Conservation (phyloP, 495 filamentous ascomycete genomes). For the Penicillium parvum region DNA sequence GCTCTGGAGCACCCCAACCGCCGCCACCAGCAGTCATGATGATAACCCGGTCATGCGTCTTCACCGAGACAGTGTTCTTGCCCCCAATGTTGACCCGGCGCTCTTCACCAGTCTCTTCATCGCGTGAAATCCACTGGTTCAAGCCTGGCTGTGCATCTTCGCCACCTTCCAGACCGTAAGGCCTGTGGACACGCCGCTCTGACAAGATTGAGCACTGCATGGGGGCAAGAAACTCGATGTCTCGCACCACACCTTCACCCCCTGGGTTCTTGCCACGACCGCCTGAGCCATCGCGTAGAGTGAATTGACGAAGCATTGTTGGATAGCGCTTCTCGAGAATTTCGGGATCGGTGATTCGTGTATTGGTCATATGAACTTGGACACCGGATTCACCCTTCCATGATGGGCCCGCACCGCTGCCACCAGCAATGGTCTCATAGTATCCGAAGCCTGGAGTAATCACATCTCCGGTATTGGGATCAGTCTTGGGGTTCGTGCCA, state of each 20-base stretch:
- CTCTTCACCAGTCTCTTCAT: constrained; percentile 50
- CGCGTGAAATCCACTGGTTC: constrained; percentile 80
- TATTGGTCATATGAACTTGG: constrained; percentile 99
- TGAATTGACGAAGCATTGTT: constrained; percentile 79
- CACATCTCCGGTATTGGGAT: constrained; percentile 77
- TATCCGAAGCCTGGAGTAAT: constrained; percentile 82
- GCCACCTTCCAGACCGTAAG: constrained; percentile 88
- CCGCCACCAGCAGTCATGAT: constrained; percentile 55
- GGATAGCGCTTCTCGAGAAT: constrained; percentile 96
- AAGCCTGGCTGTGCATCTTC: constrained; percentile 72
- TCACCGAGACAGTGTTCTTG: constrained; percentile 90
- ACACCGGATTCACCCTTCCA: constrained; percentile 91
- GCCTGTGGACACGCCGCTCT: constrained; percentile 79
- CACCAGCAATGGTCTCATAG: constrained; percentile 96
- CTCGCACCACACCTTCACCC: constrained; percentile 85
- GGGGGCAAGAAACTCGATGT: constrained; percentile 90
- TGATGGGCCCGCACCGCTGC: constrained; percentile 76
- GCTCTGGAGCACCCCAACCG: constrained; percentile 38
- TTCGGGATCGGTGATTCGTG: constrained; percentile 91
- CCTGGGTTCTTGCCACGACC: constrained; percentile 74
- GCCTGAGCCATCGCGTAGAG: constrained; percentile 61
- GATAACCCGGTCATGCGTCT: constrained; percentile 82
- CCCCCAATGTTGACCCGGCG: constrained; percentile 78
- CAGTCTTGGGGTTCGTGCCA: constrained; percentile 35
- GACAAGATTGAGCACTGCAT: constrained; percentile 86